A percentile compares a stretch with the other conserved stretches of the same genome.
These are phyloP conservation scores for Umbelopsis ramanniana DNA, from an alignment of 192 early-diverging fungal genomes.

Conservation along the genomic window DNA sequence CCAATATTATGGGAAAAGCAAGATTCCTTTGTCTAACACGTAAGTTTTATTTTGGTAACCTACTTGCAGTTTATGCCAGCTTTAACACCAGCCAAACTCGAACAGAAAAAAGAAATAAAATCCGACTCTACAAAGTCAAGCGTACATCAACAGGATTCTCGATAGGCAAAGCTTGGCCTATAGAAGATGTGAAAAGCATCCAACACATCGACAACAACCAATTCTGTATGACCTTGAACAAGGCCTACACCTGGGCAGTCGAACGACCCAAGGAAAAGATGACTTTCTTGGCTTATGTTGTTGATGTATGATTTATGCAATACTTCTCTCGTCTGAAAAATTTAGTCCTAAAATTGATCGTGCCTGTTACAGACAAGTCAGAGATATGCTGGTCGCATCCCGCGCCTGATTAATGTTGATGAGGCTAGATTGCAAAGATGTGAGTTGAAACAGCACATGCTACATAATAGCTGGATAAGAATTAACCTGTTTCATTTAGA, in stretches of 20 bases:
- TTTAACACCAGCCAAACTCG: not conserved
- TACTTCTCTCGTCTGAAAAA: not conserved
- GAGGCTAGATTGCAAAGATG: slow-evolving; percentile 44
- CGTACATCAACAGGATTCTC: slow-evolving; percentile 52
- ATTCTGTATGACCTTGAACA: slow-evolving; percentile 55
- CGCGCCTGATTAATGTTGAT: slow-evolving; percentile 57
- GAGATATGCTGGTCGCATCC: slow-evolving; percentile 46
- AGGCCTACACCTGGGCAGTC: slow-evolving; percentile 56
- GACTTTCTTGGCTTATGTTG: slow-evolving; percentile 48
- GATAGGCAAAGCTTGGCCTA: slow-evolving; percentile 57
- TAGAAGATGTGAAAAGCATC: slow-evolving; percentile 56
- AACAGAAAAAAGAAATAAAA: slow-evolving; percentile 46
- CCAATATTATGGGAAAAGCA: slow-evolving; percentile 51
- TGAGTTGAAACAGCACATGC: slow-evolving; percentile 20
- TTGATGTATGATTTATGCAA: slow-evolving; percentile 27
- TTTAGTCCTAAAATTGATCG: not conserved
- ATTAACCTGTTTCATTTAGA: not conserved
- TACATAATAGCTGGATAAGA: too few relatives aligned
- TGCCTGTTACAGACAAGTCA: slow-evolving; percentile 38
- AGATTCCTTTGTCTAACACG: slow-evolving; percentile 60
- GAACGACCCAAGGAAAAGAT: slow-evolving; percentile 51
- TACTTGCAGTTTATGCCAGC: not conserved
- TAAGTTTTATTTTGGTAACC: slow-evolving; percentile 14
- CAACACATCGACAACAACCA: slow-evolving; percentile 54
- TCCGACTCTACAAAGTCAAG: slow-evolving; percentile 57